These are phyloP conservation scores for Euphorbia schlechtendalii DNA, from an alignment of 441 rosid species.

Conservation along the genomic window DNA sequence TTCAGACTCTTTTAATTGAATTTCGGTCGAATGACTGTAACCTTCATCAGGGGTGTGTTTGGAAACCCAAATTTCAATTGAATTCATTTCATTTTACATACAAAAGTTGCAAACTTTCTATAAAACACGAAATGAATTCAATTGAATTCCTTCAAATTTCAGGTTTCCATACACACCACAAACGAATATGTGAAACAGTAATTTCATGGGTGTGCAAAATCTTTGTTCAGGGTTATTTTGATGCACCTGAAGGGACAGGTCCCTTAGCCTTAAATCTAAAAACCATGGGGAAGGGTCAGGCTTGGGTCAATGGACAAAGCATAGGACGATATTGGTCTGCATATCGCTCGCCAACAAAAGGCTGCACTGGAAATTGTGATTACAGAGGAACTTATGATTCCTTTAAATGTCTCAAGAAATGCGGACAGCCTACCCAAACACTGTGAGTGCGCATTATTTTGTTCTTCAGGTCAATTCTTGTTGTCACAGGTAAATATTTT, in stretches of 20 bases:
- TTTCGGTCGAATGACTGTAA: too few species aligned
- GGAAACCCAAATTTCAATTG: too few species aligned
- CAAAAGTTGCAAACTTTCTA: too few species aligned
- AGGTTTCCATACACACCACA: not conserved
- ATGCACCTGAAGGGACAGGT: slow-evolving; percentile 44
- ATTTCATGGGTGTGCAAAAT: not conserved
- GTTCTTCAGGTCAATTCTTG: not conserved
- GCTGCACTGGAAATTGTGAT: slow-evolving; percentile 46
- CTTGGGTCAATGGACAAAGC: slow-evolving; percentile 62
- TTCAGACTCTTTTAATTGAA: too few species aligned
- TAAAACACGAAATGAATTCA: too few species aligned
- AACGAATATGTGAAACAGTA: too few species aligned
- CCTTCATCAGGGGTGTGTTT: too few species aligned
- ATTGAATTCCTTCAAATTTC: too few species aligned
- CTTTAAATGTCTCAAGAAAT: slow-evolving; percentile 43
- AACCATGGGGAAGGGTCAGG: slow-evolving; percentile 72
- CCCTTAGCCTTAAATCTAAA: slow-evolving; percentile 52
- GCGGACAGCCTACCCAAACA: slow-evolving; percentile 66
- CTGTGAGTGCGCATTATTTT: slow-evolving; percentile 27
- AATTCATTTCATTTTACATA: too few species aligned
- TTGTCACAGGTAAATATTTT: not conserved
- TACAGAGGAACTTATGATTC: slow-evolving; percentile 51
- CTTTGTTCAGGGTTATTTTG: slow-evolving; percentile 31
- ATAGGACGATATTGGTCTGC: slow-evolving; percentile 64
- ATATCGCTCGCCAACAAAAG: slow-evolving; percentile 42